Evolutionary conservation across 2,329 filamentous ascomycete genomes (phyloP), one percentile per base, ranked within the genome.

Genomic region (Lecanosticta acicola): DNA sequence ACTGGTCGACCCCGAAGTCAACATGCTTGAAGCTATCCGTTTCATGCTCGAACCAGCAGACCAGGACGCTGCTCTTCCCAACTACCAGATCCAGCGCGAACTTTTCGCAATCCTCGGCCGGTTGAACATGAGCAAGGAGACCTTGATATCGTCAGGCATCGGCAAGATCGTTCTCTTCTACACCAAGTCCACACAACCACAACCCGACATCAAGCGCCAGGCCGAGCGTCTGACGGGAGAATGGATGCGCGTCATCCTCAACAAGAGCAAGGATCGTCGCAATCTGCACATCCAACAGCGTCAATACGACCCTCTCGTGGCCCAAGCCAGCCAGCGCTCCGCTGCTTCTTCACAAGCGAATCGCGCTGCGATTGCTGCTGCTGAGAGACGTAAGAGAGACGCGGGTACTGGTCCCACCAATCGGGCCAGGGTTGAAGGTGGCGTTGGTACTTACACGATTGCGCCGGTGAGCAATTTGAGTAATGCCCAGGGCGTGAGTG

Each of bases 121-220:
- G 59, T 77, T 97, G 3, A 89, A 88, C 4, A 88, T 97, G 55
- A 86, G 89, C 64, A 96, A 96, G 64, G 93, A 97, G 59, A 79
- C 85, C 1, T 77, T 98, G 11, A 77, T 94, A 17, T 90, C 89
- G 55, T 94, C 87, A 59, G 90, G 91, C 16, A 93, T 98, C 54
- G 93, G 93, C 63, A 96, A 96, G 67, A 88, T 98, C 39, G 85
- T 96, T 42, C 80, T 94, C 52, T 98, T 96, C 72, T 98, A 98
- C 71, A 96, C 90, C 41, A 90, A 90, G 69, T 94, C 87, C 73
- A 94, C 90, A 72, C 84, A 87, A 56, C 85, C 90, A 1, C 87
- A 97, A 68, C 74, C 84, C 3, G 78, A 77, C 50, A 96, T 98
- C 74, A 96, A 96, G 74, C 83, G 91, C 56, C 87, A 90, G 71